phyloP scores from a whole-genome alignment of 106 monocot species.

The Hemerocallis citrina region DNA sequence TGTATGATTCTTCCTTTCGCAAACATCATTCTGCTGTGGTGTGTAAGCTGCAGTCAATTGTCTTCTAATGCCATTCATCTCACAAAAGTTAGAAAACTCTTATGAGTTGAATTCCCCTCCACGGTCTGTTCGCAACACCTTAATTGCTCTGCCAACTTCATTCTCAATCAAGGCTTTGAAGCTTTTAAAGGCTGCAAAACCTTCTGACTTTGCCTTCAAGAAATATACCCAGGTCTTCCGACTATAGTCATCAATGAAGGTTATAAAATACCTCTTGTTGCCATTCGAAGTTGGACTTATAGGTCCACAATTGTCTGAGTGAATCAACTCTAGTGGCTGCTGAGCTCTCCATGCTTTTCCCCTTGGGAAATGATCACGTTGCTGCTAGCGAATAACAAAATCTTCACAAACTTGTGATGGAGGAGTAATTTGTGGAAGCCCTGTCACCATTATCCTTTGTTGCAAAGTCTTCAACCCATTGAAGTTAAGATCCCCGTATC shows the following conservation, averaged over 20 bases:
- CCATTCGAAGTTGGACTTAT: background rate
- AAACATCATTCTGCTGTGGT: conserved; percentile 1
- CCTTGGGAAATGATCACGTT: background rate
- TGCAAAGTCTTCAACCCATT: background rate
- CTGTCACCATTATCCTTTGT: background rate
- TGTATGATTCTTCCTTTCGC: background rate
- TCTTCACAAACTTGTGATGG: background rate
- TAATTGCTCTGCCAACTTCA: background rate
- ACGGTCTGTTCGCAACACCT: background rate
- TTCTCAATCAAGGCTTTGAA: background rate
- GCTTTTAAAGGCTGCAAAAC: background rate
- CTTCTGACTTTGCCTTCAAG: background rate
- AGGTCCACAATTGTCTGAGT: background rate
- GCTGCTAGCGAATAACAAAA: background rate
- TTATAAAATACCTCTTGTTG: background rate
- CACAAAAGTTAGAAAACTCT: background rate
- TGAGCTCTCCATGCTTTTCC: background rate
- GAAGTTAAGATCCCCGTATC: background rate
- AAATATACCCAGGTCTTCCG: background rate
- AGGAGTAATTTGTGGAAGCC: background rate
- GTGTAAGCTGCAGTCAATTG: background rate
- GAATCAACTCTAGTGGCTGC: background rate
- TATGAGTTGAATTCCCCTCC: background rate
- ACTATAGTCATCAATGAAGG: background rate
- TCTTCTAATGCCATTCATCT: background rate